A percentile compares a stretch with the other conserved stretches of the same genome.
phyloP scores from a whole-genome alignment of 2,329 filamentous ascomycete species.

The Aspergillus luchuensis region DNA sequence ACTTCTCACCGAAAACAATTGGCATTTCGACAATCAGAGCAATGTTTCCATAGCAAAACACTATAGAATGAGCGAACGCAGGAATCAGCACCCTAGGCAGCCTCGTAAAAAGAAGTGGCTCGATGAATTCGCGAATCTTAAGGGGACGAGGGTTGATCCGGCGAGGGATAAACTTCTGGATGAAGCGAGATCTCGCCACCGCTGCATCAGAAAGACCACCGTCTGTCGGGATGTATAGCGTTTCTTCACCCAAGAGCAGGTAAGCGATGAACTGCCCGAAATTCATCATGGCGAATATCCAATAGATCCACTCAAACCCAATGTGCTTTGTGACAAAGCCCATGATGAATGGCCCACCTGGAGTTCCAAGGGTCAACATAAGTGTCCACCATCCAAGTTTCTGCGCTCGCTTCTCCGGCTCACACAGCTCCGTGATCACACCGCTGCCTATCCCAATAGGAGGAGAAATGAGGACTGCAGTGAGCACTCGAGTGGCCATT shows the following conservation, averaged over 20 bases:
- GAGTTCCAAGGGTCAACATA: conserved; percentile 52
- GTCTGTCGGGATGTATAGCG: conserved; percentile 51
- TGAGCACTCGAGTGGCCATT: conserved; percentile 52
- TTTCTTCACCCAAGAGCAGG: conserved; percentile 56
- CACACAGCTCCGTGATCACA: conserved; percentile 57
- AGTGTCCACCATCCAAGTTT: conserved; percentile 58
- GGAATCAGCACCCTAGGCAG: conserved; percentile 53
- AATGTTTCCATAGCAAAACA: conserved; percentile 58
- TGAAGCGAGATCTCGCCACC: conserved; percentile 19
- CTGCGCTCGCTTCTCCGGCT: conserved; percentile 52
- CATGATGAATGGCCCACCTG: conserved; percentile 37
- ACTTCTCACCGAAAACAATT: conserved; percentile 57
- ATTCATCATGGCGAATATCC: conserved; percentile 59
- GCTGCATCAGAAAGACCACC: conserved; percentile 37
- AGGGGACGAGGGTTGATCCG: conserved; percentile 54
- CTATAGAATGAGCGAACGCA: conserved; percentile 55
- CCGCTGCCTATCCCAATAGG: conserved; percentile 55
- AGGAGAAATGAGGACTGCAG: conserved; percentile 56
- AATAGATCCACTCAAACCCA: conserved; percentile 61
- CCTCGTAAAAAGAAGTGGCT: conserved; percentile 48
- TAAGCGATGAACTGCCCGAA: conserved; percentile 57
- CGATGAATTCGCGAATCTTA: conserved; percentile 50
- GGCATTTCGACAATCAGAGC: conserved; percentile 61
- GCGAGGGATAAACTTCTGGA: conserved; percentile 44
- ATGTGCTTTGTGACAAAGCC: conserved; percentile 51